Evolutionary conservation across 2,329 filamentous ascomycete genomes (phyloP), one percentile per base, ranked within the genome.

Genomic region (Fusarium torreyae): DNA sequence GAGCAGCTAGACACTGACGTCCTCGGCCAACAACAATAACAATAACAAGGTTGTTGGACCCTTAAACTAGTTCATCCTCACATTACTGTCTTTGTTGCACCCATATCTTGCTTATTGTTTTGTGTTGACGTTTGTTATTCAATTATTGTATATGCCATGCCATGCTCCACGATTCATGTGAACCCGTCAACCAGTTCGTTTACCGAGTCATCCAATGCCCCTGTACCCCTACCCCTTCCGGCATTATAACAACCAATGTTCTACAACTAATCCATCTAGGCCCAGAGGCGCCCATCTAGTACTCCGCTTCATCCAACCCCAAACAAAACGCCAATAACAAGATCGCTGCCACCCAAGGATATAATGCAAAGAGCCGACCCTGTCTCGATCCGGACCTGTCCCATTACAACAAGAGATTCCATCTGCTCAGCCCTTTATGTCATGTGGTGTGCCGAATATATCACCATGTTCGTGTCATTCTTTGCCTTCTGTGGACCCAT

Each of bases 1-100:
- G 90, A 93, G 79, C 92, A 97, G 78, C 81, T 98, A 74, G 95
- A 98, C 80, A 88, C 90, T 26, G 94, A 98, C 82, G 91, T 96
- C 3, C 78, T 97, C 39, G 87, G 60, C 14, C 67, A 71, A 49
- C 58, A 72, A 69, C 53, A 59, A 63, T 44, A 57, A 36, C 56
- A 63, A 56, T 48, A 64, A 65, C 45, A 53, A 34, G 33, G 9
- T 20, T 44, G 24, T 24, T 33, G 18, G 38, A 48, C 52, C 31
- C 11, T 57, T 38, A 20, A 46, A 22, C 34, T 34, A 38, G 17
- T 61, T 26, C 34, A 45, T 18, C 26, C 18, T 53, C 40, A 39
- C 33, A 9, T 44, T 39, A 5, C 39, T 13, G 28, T 31, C 28
- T 42, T n/a, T 42, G 39, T 17, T 15, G 11, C 13, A 24, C 20